Evolutionary conservation across 192 early-diverging fungal species (phyloP), one percentile per base, ranked within the genome.

Genomic region (Radiomyces spectabilis): DNA sequence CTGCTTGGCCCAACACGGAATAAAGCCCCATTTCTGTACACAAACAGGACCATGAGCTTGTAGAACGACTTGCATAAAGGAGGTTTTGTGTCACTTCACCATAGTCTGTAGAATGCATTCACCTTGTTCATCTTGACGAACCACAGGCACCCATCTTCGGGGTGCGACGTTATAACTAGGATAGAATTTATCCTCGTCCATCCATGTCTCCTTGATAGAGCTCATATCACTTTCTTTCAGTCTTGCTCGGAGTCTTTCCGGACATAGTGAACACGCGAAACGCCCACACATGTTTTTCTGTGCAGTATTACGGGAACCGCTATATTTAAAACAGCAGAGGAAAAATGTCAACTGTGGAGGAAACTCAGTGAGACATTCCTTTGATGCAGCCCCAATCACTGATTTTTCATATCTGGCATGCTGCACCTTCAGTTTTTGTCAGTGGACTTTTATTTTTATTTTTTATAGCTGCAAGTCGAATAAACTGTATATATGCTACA

Each of bases 271-370:
- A 30, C 45, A 47, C 12, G 5, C 4, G 27, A 47, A 47, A 4
- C 45, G 12, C 5, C 45, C 45, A 47, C 45, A 47, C 45, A 47
- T 47, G n/a, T n/a, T n/a, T n/a, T n/a, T n/a, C n/a, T n/a, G n/a
- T n/a, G n/a, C n/a, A n/a, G n/a, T n/a, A n/a, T n/a, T n/a, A n/a
- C n/a, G n/a, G n/a, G n/a, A n/a, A n/a, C n/a, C n/a, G n/a, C n/a
- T n/a, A n/a, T n/a, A n/a, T n/a, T n/a, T n/a, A n/a, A n/a, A n/a
- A n/a, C n/a, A n/a, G n/a, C n/a, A n/a, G n/a, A n/a, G n/a, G n/a
- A n/a, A n/a, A n/a, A n/a, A n/a, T n/a, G n/a, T n/a, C n/a, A n/a
- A n/a, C n/a, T n/a, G n/a, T n/a, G n/a, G n/a, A n/a, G n/a, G n/a
- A n/a, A n/a, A n/a, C n/a, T n/a, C n/a, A n/a, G n/a, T n/a, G n/a